Evolutionary conservation across 495 filamentous ascomycete genomes (phyloP).

Genomic region (Aspergillus bertholletiae): DNA sequence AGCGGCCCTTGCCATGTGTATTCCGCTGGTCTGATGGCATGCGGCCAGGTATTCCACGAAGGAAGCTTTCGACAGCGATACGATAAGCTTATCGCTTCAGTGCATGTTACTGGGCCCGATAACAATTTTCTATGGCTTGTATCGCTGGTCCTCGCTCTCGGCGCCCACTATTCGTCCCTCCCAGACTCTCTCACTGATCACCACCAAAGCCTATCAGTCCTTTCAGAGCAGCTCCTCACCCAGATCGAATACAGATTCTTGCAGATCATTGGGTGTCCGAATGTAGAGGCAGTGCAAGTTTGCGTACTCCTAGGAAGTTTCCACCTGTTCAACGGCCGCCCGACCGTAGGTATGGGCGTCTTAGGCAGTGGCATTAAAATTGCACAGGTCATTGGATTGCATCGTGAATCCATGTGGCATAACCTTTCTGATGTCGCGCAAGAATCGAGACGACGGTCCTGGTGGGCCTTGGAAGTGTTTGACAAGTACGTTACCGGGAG

Average conservation of each 20-base stretch:
- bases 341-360: conserved; percentile 5
- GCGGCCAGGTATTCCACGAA: conserved; percentile 11
- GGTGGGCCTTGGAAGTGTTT: not conserved
- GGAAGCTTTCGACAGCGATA: conserved; percentile 13
- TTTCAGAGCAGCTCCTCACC: conserved; percentile 5
- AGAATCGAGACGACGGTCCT: not conserved
- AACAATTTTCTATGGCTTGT: conserved; percentile 13
- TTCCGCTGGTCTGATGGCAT: not conserved
- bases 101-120: not conserved
- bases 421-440: not conserved
- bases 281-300: conserved; percentile 14
- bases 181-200: not conserved
- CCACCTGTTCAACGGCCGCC: conserved; percentile 12
- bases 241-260: conserved; percentile 7
- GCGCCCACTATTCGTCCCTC: conserved; percentile 11
- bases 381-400: conserved; percentile 8
- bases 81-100: conserved; percentile 7
- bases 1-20: not conserved
- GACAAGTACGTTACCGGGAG: not conserved
- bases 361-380: conserved; percentile 11
- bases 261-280: conserved; percentile 7
- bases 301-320: conserved; percentile 13
- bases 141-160: conserved; percentile 6
- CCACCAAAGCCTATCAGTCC: not conserved
- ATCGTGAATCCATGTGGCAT: not conserved